Evolutionary conservation across 805 yeast genomes (phyloP).

Genomic region (Ogataea nonfermentans): DNA sequence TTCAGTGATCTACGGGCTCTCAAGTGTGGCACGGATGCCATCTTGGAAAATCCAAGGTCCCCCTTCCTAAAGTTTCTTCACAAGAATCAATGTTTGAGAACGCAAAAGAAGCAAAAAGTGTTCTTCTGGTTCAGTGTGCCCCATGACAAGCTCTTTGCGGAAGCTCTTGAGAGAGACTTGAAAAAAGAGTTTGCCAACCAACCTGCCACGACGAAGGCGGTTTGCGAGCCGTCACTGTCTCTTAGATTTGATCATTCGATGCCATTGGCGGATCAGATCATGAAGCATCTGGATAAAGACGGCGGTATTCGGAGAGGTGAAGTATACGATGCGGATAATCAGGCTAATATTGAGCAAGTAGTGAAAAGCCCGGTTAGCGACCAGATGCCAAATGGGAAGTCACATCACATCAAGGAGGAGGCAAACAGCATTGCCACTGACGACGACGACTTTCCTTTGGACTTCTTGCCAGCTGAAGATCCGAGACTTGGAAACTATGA

Average conservation of each 20-base stretch:
- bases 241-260: slow-evolving; percentile 60
- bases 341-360: slow-evolving; percentile 14
- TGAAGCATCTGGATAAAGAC: slow-evolving; percentile 22
- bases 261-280: slow-evolving; percentile 55
- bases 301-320: slow-evolving; percentile 15
- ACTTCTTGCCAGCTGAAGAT: slow-evolving; percentile 44
- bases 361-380: slow-evolving; percentile 14
- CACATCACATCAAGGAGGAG: slow-evolving; percentile 13
- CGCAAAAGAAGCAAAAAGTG: slow-evolving; percentile 96
- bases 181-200: slow-evolving; percentile 68
- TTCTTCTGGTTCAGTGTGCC: slow-evolving; percentile 96
- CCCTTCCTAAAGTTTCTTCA: slow-evolving; percentile 80
- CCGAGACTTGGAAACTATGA: slow-evolving; percentile 28
- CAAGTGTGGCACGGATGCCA: slow-evolving; percentile 84
- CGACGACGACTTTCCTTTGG: slow-evolving; percentile 71
- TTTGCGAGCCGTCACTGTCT: slow-evolving; percentile 74
- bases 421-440: slow-evolving; percentile 27
- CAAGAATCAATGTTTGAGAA: slow-evolving; percentile 82
- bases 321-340: slow-evolving; percentile 18
- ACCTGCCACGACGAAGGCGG: slow-evolving; percentile 68
- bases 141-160: slow-evolving; percentile 87
- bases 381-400: slow-evolving; percentile 4
- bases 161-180: slow-evolving; percentile 89
- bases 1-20: slow-evolving; percentile 86
- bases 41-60: slow-evolving; percentile 83